Evolutionary conservation across 129 eudicot genomes (phyloP).

Genomic region (Lactuca sativa): DNA sequence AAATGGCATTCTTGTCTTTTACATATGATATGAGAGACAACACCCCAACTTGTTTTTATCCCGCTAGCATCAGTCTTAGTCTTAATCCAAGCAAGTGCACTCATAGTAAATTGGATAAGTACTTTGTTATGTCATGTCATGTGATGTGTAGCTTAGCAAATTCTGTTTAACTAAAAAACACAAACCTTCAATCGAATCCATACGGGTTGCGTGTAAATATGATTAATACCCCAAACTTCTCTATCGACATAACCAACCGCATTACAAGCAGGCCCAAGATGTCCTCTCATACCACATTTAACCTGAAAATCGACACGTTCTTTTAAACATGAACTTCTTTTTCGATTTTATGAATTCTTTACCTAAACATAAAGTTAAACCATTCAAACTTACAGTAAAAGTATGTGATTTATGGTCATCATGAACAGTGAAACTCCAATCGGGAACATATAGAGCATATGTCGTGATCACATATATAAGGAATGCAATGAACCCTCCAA

Average conservation of each 20-base stretch:
- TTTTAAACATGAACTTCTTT: neutral
- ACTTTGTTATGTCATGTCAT: neutral
- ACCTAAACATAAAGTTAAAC: neutral
- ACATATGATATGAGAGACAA: too few species aligned
- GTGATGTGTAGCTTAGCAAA: neutral
- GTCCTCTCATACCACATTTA: conserved; percentile 89
- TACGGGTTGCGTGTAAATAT: conserved; percentile 64
- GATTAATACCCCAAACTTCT: conserved; percentile 85
- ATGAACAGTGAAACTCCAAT: conserved; percentile 62
- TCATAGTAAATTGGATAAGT: too few species aligned
- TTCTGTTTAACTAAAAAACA: neutral
- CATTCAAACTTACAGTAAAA: conserved; percentile 43
- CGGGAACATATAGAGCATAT: conserved; percentile 61
- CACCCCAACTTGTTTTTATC: too few species aligned
- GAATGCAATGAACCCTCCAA: conserved; percentile 65
- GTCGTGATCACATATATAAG: conserved; percentile 66
- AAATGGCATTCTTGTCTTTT: neutral
- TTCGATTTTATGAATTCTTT: neutral
- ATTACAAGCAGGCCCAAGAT: conserved; percentile 88
- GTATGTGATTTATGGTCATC: conserved; percentile 20
- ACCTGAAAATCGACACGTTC: conserved; percentile 35
- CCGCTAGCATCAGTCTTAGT: too few species aligned
- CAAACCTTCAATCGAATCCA: conserved; percentile 73
- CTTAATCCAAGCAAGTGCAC: neutral
- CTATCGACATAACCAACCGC: conserved; percentile 90